Conservation (phyloP, 2,329 filamentous ascomycete species). For the Colletotrichum orchidophilum region DNA sequence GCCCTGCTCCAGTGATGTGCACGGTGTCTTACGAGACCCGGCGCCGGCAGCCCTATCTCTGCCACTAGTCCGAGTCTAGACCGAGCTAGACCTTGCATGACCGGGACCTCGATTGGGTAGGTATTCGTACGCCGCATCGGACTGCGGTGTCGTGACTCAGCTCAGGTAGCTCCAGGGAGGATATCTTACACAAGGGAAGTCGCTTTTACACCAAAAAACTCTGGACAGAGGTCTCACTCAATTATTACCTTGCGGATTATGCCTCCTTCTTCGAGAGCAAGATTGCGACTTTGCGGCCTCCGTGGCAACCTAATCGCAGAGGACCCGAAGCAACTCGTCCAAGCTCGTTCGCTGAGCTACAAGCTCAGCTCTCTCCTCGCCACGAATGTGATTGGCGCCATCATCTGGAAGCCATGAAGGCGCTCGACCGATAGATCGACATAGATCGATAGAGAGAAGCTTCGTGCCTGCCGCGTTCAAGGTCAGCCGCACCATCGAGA, state of each 20-base stretch:
- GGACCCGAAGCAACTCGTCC: neutral
- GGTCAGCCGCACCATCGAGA: neutral
- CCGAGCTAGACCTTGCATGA: neutral
- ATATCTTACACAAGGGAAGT: neutral
- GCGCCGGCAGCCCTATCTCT: conserved; percentile 16
- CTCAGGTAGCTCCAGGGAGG: neutral
- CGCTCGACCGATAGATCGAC: neutral
- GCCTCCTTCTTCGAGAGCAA: neutral
- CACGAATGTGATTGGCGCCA: neutral
- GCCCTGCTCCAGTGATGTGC: neutral
- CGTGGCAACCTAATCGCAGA: neutral
- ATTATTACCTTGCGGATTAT: conserved; percentile 1
- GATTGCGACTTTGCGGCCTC: conserved; percentile 8
- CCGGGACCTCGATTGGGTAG: neutral
- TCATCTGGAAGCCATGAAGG: neutral
- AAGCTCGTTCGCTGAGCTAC: neutral
- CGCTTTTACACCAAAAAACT: neutral
- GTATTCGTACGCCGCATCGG: neutral
- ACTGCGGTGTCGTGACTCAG: neutral
- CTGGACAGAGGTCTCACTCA: neutral
- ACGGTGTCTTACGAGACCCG: neutral
- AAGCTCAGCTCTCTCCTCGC: neutral
- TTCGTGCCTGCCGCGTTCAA: neutral
- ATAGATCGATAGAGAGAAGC: neutral
- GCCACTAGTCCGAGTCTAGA: neutral